Conservation (phyloP, 2,329 filamentous ascomycete species). For the Decorospora gaudefroyi region DNA sequence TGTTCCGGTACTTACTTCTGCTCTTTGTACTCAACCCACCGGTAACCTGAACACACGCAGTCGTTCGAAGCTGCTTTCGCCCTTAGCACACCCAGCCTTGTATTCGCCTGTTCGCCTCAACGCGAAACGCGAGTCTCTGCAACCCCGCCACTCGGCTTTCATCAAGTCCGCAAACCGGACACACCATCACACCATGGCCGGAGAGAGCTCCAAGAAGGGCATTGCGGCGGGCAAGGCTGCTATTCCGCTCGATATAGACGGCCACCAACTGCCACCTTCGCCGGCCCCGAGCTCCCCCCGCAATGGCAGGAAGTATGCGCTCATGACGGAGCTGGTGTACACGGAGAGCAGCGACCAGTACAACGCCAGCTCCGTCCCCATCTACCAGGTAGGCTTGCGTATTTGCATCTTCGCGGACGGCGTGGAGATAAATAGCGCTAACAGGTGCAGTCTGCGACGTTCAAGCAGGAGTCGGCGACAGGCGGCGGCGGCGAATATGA, state of each 20-base stretch:
- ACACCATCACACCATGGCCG: conserved; percentile 34
- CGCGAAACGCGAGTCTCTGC: conserved; percentile 13
- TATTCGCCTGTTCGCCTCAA: conserved; percentile 23
- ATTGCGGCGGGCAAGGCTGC: conserved; percentile 50
- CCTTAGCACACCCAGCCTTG: conserved; percentile 3
- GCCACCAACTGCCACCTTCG: conserved; percentile 58
- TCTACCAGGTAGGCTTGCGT: conserved; percentile 77
- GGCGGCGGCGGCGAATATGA: conserved; percentile 89
- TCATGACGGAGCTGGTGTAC: conserved; percentile 95
- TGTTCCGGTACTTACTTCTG: conserved; percentile 5
- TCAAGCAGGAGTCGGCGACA: conserved; percentile 84
- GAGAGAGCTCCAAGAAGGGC: conserved; percentile 42
- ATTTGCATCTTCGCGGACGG: background rate
- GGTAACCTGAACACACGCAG: conserved; percentile 1
- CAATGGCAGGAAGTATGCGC: conserved; percentile 83
- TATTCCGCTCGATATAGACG: conserved; percentile 46
- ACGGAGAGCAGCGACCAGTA: conserved; percentile 97
- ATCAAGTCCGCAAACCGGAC: conserved; percentile 20
- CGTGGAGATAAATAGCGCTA: conserved; percentile 8
- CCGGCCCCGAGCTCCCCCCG: conserved; percentile 90
- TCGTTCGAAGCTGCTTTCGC: background rate
- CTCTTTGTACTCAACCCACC: conserved; percentile 8
- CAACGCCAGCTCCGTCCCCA: conserved; percentile 92
- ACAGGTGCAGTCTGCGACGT: conserved; percentile 78
- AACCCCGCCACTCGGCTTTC: conserved; percentile 14